A percentile compares a stretch with the other conserved stretches of the same genome.
These are phyloP conservation scores for Solanum medicagineum DNA, from an alignment of 257 asterid genomes.

Conservation along the genomic window DNA sequence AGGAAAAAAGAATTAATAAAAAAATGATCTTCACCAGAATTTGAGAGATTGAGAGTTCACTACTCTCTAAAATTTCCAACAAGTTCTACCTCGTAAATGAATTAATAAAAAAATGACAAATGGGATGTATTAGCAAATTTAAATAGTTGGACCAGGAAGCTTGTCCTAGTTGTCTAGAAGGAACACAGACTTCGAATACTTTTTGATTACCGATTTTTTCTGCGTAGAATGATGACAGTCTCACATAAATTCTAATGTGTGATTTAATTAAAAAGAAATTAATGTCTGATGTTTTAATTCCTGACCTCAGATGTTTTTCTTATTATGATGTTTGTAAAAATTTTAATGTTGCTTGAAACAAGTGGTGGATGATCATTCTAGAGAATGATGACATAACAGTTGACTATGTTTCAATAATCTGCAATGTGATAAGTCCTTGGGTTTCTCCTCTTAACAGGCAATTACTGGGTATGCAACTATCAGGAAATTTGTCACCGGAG, in stretches of 20 bases:
- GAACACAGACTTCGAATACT: background rate
- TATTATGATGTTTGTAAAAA: background rate
- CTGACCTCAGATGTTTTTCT: background rate
- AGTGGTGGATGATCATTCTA: background rate
- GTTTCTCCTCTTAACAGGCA: constrained; percentile 34
- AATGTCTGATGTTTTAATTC: background rate
- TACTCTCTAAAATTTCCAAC: background rate
- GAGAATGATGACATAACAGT: background rate
- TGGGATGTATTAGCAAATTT: background rate
- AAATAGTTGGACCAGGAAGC: background rate
- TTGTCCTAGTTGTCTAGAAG: background rate
- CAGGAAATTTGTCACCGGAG: constrained; percentile 80
- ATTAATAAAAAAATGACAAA: background rate
- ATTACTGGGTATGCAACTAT: constrained; percentile 37
- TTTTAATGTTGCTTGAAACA: background rate
- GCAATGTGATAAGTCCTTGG: background rate
- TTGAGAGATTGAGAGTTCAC: background rate
- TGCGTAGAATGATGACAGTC: background rate
- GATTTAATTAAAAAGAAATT: background rate
- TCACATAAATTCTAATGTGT: background rate
- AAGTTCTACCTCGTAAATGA: background rate
- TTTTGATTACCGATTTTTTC: background rate
- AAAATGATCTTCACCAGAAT: background rate
- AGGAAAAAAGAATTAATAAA: background rate
- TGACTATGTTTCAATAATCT: background rate